A percentile compares a stretch with the other conserved stretches of the same genome.
Conservation (phyloP, 2,329 filamentous ascomycete genomes). For the Aspergillus calidoustus region DNA sequence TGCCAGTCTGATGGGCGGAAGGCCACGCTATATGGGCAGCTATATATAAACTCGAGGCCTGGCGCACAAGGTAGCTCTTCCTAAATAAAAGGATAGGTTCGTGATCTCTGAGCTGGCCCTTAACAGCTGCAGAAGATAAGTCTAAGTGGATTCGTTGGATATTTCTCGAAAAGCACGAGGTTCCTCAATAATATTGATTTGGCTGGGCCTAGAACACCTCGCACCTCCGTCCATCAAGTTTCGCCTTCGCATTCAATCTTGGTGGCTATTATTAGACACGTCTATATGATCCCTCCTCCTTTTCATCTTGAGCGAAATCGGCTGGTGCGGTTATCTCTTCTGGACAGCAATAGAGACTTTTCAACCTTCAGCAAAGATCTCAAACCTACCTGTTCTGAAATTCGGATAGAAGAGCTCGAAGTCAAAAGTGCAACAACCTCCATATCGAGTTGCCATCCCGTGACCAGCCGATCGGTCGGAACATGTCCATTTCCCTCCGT, state of each 20-base stretch:
- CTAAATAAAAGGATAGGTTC: background rate
- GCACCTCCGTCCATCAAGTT: conserved; percentile 1
- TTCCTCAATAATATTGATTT: background rate
- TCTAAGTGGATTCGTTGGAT: background rate
- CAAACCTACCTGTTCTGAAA: background rate
- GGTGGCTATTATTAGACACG: conserved; percentile 19
- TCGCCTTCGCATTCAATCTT: conserved; percentile 1
- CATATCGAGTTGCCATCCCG: conserved; percentile 6
- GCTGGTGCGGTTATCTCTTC: background rate
- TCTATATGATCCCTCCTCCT: background rate
- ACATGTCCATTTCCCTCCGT: conserved; percentile 16
- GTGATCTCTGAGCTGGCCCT: background rate
- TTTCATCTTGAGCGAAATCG: background rate
- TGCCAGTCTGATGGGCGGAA: background rate
- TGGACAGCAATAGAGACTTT: background rate
- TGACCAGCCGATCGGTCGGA: conserved; percentile 20
- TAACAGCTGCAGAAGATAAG: background rate
- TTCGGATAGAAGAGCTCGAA: background rate
- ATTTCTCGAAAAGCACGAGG: background rate
- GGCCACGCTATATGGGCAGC: too few relatives aligned
- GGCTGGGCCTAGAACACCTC: conserved; percentile 13
- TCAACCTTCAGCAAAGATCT: background rate
- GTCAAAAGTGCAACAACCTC: background rate
- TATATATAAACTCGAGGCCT: background rate
- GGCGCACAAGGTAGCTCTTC: background rate